Evolutionary conservation across 1,284 basidiomycete genomes (phyloP).

Genomic region (Cutaneotrichosporon cyanovorans): DNA sequence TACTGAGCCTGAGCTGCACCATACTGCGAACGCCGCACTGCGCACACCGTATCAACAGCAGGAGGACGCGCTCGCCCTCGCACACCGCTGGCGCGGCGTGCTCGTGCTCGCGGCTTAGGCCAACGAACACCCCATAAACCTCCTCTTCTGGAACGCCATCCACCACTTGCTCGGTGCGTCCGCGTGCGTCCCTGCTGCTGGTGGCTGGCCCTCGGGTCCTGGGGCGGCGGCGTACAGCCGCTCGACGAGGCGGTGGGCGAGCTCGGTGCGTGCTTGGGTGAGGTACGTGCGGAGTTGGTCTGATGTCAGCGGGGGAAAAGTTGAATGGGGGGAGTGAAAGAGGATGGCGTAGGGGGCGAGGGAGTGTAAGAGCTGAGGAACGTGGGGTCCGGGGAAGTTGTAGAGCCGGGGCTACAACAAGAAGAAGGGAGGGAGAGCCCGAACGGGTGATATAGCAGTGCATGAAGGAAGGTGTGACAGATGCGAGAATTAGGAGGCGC

Average conservation of each 20-base stretch:
- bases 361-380: neutral
- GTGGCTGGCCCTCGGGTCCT: slow-evolving; percentile 52
- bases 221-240: slow-evolving; percentile 58
- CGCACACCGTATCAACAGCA: too few species aligned
- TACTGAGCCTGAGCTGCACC: too few species aligned
- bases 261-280: slow-evolving; percentile 84
- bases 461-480: too few species aligned
- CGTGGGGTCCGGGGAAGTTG: too few species aligned
- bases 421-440: too few species aligned
- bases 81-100: too few species aligned
- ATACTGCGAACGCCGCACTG: too few species aligned
- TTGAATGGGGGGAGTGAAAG: neutral
- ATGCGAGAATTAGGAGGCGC: too few species aligned
- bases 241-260: slow-evolving; percentile 77
- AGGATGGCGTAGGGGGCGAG: neutral
- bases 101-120: too few species aligned
- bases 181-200: slow-evolving; percentile 42
- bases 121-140: slow-evolving; percentile 25
- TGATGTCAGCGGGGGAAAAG: slow-evolving; percentile 10
- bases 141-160: slow-evolving; percentile 97
- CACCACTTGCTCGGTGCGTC: slow-evolving; percentile 96
- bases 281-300: slow-evolving; percentile 73
- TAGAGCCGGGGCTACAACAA: too few species aligned
- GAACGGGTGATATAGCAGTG: too few species aligned
- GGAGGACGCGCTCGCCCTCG: too few species aligned